phyloP scores from a whole-genome alignment of 2,329 filamentous ascomycete species.

The Sporothrix dimorphospora region DNA sequence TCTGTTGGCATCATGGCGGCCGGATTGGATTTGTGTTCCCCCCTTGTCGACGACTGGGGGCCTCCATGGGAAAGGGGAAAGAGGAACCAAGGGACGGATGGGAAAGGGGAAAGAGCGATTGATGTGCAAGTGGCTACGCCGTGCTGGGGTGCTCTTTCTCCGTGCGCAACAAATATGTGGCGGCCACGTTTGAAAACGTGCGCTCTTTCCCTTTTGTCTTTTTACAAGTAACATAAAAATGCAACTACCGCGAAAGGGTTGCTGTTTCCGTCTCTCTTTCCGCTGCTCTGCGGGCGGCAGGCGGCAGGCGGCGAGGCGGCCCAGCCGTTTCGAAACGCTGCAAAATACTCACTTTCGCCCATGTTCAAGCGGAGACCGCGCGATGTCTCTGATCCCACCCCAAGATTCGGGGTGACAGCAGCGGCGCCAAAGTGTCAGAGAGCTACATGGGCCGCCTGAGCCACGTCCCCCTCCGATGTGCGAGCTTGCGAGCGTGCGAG shows the following conservation, averaged over 20 bases:
- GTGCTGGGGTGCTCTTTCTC: slow-evolving; percentile 5
- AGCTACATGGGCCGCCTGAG: slow-evolving; percentile 5
- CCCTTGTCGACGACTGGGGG: background rate
- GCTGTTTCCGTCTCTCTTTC: slow-evolving; percentile 1
- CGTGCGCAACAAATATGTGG: background rate
- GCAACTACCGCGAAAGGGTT: background rate
- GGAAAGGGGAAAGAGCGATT: slow-evolving; percentile 3
- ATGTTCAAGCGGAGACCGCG: background rate
- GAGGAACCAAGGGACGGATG: background rate
- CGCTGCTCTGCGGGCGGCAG: slow-evolving; percentile 1
- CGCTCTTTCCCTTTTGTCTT: background rate
- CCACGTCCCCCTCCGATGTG: background rate
- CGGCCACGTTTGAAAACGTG: slow-evolving; percentile 12
- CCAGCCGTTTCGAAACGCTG: slow-evolving; percentile 9
- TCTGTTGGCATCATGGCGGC: background rate
- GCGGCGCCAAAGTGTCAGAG: background rate
- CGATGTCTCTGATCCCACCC: background rate
- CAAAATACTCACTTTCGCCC: too few relatives aligned
- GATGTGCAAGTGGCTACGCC: background rate
- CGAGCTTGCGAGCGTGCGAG: background rate
- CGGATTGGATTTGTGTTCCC: background rate
- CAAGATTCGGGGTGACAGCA: slow-evolving; percentile 9
- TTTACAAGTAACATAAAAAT: background rate
- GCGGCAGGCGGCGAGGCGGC: background rate
- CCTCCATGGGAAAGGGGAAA: background rate